These are phyloP conservation scores for Exsudoporus floridanus DNA, from an alignment of 1,284 basidiomycete species.

Conservation along the genomic window DNA sequence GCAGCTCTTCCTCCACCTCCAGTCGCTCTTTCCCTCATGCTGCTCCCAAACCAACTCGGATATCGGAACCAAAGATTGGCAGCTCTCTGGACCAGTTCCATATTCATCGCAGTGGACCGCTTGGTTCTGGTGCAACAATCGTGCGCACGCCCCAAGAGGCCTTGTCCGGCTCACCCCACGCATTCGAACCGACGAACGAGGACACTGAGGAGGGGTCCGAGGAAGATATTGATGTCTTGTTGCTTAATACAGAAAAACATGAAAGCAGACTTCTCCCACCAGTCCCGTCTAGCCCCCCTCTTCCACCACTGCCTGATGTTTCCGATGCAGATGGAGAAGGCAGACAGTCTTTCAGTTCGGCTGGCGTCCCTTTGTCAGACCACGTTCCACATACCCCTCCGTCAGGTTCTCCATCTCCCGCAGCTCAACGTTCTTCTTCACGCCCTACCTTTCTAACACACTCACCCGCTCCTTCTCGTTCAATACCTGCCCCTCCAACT, in stretches of 20 bases:
- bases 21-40: slow-evolving; percentile 24
- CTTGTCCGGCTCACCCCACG: slow-evolving; percentile 34
- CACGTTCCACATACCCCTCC: slow-evolving; percentile 36
- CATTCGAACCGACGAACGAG: slow-evolving; percentile 5
- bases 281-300: slow-evolving; percentile 49
- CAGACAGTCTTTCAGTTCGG: slow-evolving; percentile 21
- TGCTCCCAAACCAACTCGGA: slow-evolving; percentile 48
- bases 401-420: slow-evolving; percentile 37
- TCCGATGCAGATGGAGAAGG: slow-evolving; percentile 20
- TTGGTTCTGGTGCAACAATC: slow-evolving; percentile 66
- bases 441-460: slow-evolving; percentile 40
- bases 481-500: slow-evolving; percentile 41
- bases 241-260: slow-evolving; percentile 27
- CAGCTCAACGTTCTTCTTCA: slow-evolving; percentile 42
- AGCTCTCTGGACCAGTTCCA: slow-evolving; percentile 48
- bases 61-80: slow-evolving; percentile 61
- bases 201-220: slow-evolving; percentile 28
- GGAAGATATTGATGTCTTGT: slow-evolving; percentile 1
- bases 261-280: slow-evolving; percentile 31
- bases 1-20: slow-evolving; percentile 28
- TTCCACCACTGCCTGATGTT: slow-evolving; percentile 50
- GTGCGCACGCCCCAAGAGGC: slow-evolving; percentile 78
- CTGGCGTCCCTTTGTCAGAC: slow-evolving; percentile 22
- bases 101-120: slow-evolving; percentile 44
- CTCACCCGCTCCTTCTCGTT: slow-evolving; percentile 40